Conservation (phyloP, 192 early-diverging fungal genomes). For the Pecoramyces ruminantium region DNA sequence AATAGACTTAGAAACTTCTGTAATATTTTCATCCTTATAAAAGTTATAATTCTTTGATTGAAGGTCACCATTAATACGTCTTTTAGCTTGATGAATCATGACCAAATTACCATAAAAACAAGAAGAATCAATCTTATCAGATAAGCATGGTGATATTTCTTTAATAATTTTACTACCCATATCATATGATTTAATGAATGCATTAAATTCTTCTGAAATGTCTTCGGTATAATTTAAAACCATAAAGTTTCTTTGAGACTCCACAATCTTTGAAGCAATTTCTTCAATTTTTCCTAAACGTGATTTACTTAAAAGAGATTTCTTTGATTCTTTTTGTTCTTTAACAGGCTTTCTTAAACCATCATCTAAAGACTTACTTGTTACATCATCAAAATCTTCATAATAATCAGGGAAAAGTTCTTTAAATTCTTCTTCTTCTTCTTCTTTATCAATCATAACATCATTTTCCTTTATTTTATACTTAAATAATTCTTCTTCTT, state of each 20-base stretch:
- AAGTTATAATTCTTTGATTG: slow-evolving; percentile 59
- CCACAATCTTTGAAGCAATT: background rate
- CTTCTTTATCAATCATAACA: slow-evolving; percentile 29
- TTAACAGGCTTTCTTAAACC: slow-evolving; percentile 1
- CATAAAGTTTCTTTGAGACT: background rate
- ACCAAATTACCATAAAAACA: background rate
- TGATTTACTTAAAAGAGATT: slow-evolving; percentile 15
- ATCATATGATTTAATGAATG: background rate
- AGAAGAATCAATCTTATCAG: background rate
- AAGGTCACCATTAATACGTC: background rate
- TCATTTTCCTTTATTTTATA: slow-evolving; percentile 17
- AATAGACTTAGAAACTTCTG: slow-evolving; percentile 45
- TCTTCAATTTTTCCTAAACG: background rate
- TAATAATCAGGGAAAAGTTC: slow-evolving; percentile 74
- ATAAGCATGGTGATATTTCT: background rate
- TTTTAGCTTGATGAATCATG: background rate
- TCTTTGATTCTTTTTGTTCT: slow-evolving; percentile 3
- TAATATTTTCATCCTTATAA: slow-evolving; percentile 66
- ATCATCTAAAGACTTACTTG: slow-evolving; percentile 23
- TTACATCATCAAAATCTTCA: slow-evolving; percentile 27
- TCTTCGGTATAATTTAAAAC: background rate
- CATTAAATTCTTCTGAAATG: background rate
- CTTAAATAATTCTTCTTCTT: slow-evolving; percentile 18
- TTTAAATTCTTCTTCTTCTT: slow-evolving; percentile 49
- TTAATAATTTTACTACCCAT: background rate